phyloP scores from a whole-genome alignment of 352 stramenopile species.

The Phytophthora quininea region DNA sequence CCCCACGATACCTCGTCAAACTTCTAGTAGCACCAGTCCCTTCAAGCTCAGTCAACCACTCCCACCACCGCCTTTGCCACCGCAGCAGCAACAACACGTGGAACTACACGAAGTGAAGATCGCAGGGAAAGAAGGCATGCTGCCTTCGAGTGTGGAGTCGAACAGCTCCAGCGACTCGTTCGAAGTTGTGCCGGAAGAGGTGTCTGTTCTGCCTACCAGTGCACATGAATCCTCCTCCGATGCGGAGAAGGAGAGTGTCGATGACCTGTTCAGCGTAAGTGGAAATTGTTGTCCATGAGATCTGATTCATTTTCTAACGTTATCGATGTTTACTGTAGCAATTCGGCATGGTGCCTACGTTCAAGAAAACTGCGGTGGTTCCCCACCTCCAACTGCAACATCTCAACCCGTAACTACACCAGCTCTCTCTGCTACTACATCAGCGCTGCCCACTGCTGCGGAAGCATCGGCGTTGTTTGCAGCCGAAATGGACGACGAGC shows the following conservation, averaged over 20 bases:
- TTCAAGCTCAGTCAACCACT: constrained; percentile 40
- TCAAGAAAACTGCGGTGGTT: constrained; percentile 66
- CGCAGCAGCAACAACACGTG: constrained; percentile 13
- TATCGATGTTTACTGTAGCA: constrained; percentile 46
- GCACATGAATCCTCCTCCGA: constrained; percentile 16
- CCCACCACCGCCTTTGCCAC: constrained; percentile 13
- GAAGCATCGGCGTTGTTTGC: constrained; percentile 63
- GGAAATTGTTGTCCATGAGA: neutral
- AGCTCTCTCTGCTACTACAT: constrained; percentile 19
- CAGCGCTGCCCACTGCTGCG: constrained; percentile 32
- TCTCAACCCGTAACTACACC: constrained; percentile 9
- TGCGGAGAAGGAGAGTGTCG: constrained; percentile 42
- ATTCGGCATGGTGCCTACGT: constrained; percentile 85
- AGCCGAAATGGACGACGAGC: constrained; percentile 68
- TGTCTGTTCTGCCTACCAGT: constrained; percentile 29
- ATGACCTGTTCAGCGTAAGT: constrained; percentile 87
- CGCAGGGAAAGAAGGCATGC: constrained; percentile 13
- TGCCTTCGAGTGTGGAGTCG: constrained; percentile 48
- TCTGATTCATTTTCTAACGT: too few relatives aligned
- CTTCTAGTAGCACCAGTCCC: constrained; percentile 6
- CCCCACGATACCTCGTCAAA: constrained; percentile 17
- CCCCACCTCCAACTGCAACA: constrained; percentile 25
- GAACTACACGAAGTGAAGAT: constrained; percentile 42
- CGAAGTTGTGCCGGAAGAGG: constrained; percentile 57
- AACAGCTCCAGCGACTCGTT: constrained; percentile 80